Evolutionary conservation across 805 yeast species (phyloP).

Genomic region (Ascoidea tarda): DNA sequence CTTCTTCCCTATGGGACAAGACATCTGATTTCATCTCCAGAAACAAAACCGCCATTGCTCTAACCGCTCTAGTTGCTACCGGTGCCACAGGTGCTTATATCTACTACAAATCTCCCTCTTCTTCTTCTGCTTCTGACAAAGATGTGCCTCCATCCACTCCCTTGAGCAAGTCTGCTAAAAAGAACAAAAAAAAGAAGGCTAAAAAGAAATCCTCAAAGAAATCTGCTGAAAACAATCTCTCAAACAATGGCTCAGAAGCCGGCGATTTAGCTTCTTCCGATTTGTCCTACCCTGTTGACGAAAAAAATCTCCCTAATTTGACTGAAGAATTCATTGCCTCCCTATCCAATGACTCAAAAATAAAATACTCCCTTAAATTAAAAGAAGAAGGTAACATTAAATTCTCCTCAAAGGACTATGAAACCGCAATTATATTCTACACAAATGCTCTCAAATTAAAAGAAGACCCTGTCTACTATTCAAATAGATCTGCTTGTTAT

Average conservation of each 20-base stretch:
- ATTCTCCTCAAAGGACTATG: slow-evolving; percentile 57
- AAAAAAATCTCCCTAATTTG: slow-evolving; percentile 44
- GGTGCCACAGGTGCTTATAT: slow-evolving; percentile 49
- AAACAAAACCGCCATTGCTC: slow-evolving; percentile 48
- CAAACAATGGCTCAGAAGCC: slow-evolving; percentile 13
- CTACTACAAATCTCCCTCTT: slow-evolving; percentile 15
- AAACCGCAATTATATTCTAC: slow-evolving; percentile 70
- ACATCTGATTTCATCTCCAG: slow-evolving; percentile 25
- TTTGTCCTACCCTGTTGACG: slow-evolving; percentile 34
- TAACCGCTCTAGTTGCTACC: slow-evolving; percentile 49
- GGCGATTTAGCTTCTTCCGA: slow-evolving; percentile 19
- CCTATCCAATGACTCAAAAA: slow-evolving; percentile 38
- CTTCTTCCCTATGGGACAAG: slow-evolving; percentile 2
- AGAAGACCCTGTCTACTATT: slow-evolving; percentile 78
- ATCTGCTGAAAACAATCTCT: slow-evolving; percentile 8
- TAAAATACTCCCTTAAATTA: slow-evolving; percentile 54
- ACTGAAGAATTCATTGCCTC: slow-evolving; percentile 28
- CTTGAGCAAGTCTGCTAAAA: slow-evolving; percentile 12
- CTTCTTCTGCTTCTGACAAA: slow-evolving; percentile 11
- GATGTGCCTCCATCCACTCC: slow-evolving; percentile 1
- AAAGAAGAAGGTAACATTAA: slow-evolving; percentile 82
- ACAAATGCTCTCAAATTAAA: slow-evolving; percentile 63
- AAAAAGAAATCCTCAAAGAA: slow-evolving; percentile 17
- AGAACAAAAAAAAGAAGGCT: slow-evolving; percentile 34
- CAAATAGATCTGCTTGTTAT: slow-evolving; percentile 94